Conservation (phyloP, 257 asterid genomes). For the Solanum microdontum region DNA sequence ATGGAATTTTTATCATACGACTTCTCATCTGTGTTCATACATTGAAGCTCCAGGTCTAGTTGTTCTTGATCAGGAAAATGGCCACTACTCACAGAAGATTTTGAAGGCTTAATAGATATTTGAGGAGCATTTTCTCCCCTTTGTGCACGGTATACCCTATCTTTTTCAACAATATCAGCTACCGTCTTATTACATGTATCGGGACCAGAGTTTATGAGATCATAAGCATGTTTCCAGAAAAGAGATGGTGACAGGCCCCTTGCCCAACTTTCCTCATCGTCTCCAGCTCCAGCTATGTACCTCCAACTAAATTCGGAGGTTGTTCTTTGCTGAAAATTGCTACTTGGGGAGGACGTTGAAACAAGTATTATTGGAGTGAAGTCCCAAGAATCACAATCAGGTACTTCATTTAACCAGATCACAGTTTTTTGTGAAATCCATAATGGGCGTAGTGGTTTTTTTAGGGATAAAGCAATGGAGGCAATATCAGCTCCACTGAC, state of each 20-base stretch:
- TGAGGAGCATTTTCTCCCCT: slow-evolving; percentile 76
- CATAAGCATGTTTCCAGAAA: slow-evolving; percentile 85
- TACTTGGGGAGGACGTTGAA: slow-evolving; percentile 51
- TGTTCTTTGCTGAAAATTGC: slow-evolving; percentile 43
- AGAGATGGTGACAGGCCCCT: slow-evolving; percentile 66
- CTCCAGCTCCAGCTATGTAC: slow-evolving; percentile 98
- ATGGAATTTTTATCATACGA: slow-evolving; percentile 13
- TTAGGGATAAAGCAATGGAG: slow-evolving; percentile 41
- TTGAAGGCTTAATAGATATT: slow-evolving; percentile 41
- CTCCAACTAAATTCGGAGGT: slow-evolving; percentile 93
- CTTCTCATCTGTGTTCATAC: slow-evolving; percentile 11
- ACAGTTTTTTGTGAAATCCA: slow-evolving; percentile 95
- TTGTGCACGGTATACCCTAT: slow-evolving; percentile 59
- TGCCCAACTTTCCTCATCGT: slow-evolving; percentile 99
- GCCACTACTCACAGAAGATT: slow-evolving; percentile 13
- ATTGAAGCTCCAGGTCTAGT: slow-evolving; percentile 6
- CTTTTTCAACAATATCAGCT: slow-evolving; percentile 70
- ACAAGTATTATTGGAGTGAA: slow-evolving; percentile 82
- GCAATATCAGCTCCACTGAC: slow-evolving; percentile 84
- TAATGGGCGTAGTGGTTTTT: slow-evolving; percentile 70
- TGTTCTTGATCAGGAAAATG: slow-evolving; percentile 10
- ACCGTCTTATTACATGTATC: slow-evolving; percentile 64
- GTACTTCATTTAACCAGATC: slow-evolving; percentile 90
- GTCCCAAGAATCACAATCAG: slow-evolving; percentile 88
- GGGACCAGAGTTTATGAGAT: slow-evolving; percentile 71